Conservation (phyloP, 345 rosid species). For the Acer saccharum region DNA sequence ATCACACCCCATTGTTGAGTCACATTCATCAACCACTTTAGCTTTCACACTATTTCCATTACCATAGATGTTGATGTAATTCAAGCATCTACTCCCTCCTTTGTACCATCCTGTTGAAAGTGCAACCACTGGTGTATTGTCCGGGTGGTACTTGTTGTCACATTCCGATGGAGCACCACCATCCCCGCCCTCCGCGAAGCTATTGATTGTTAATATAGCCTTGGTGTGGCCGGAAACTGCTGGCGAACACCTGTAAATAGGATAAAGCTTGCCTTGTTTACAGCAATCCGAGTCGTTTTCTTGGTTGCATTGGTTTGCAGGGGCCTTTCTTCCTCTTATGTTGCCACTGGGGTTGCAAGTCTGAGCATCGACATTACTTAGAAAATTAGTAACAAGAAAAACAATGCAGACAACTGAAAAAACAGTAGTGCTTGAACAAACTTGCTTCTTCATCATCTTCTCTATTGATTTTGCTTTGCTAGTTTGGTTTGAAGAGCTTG, state of each 20-base stretch:
- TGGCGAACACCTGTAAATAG: conserved; percentile 26
- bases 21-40: conserved; percentile 37
- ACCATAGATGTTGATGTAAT: conserved; percentile 23
- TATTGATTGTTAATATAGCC: conserved; percentile 26
- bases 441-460: no score
- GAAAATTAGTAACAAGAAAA: no score
- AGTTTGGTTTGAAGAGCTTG: no score
- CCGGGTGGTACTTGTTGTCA: conserved; percentile 23
- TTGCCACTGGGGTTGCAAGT: no score
- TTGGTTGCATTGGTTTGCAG: no score
- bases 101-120: conserved; percentile 42
- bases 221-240: conserved; percentile 9
- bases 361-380: no score
- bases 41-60: conserved; percentile 28
- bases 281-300: neutral
- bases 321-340: no score
- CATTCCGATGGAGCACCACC: conserved; percentile 36
- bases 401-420: no score
- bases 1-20: conserved; percentile 31
- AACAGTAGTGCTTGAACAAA: no score
- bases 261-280: conserved; percentile 15
- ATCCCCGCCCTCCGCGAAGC: conserved; percentile 23
- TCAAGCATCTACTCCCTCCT: conserved; percentile 21
- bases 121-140: conserved; percentile 26
- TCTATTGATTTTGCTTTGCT: no score